These are phyloP conservation scores for Clarireedia sp. DNA, from an alignment of 2,329 filamentous ascomycete genomes.

Conservation along the genomic window DNA sequence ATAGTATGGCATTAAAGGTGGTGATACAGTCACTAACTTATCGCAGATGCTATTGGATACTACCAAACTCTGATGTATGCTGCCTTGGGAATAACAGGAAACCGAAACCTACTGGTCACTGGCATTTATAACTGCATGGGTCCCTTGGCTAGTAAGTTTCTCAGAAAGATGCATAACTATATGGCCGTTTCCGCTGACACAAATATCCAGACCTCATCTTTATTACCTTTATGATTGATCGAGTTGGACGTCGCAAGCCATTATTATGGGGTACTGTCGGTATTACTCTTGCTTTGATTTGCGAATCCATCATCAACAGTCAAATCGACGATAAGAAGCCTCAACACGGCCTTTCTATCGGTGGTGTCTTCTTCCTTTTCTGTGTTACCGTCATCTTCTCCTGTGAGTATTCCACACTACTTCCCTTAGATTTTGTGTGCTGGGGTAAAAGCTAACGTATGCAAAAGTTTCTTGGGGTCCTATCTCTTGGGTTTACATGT, in stretches of 20 bases:
- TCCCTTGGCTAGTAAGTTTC: constrained; percentile 34
- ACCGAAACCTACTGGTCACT: constrained; percentile 44
- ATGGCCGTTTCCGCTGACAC: neutral
- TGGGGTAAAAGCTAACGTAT: too few relatives aligned
- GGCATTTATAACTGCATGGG: constrained; percentile 55
- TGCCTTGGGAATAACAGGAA: constrained; percentile 47
- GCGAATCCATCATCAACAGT: constrained; percentile 51
- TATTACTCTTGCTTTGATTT: constrained; percentile 49
- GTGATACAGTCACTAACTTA: neutral
- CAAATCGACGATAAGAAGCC: constrained; percentile 35
- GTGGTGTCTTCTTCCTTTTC: constrained; percentile 60
- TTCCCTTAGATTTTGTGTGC: too few relatives aligned
- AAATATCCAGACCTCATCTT: constrained; percentile 46
- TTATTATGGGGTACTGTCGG: constrained; percentile 45
- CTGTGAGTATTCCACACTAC: constrained; percentile 5
- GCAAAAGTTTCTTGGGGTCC: constrained; percentile 47
- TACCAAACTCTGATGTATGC: constrained; percentile 53
- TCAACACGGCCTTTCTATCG: constrained; percentile 43
- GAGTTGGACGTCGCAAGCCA: constrained; percentile 43
- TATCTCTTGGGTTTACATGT: constrained; percentile 56
- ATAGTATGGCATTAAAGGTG: neutral
- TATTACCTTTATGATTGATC: constrained; percentile 48
- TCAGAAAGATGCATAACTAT: neutral
- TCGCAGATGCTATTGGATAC: constrained; percentile 51
- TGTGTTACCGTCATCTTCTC: constrained; percentile 52